Evolutionary conservation across 164 flowering plant genomes (phyloP), one percentile per base, ranked within the genome.

Genomic region (Nymphaea thermarum): DNA sequence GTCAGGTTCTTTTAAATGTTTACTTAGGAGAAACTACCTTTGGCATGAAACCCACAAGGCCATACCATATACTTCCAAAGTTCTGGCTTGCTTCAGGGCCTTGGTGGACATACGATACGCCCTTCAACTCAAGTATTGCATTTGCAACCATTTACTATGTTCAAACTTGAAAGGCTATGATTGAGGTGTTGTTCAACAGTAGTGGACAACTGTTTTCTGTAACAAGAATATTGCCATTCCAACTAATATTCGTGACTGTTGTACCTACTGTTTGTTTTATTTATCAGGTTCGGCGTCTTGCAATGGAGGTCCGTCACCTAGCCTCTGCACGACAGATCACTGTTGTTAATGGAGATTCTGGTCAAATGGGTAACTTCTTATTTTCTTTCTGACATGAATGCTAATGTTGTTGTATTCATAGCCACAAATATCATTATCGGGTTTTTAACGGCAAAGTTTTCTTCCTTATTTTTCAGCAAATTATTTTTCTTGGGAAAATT

Each of bases 271-370:
- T 47, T 47, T 47, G 62, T 43, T 60, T 70, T 45, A 5, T n/a
- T 61, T 8, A 61, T 76, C 25, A 92, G 98, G 87, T 89, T 55
- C 87, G 85, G 16, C 82, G 89, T 42, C 75, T 93, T 67, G 87
- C 92, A 64, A 74, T 73, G 80, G 96, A 93, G 76, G 85, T 91
- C 55, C 79, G 86, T 53, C 89, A 83, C 44, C 70, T 90, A 15
- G 84, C 85, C 70, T 78, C 86, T 11, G 44, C 85, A 63, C 77
- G 85, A 3, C 85, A 81, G 65, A 83, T 94, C 43, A 91, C 93
- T 66, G 85, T 87, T 71, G 70, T 88, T 17, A 89, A 88, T 87
- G 92, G 89, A 59, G 71, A 60, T 75, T 79, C 87, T 71, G 74
- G 85, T 63, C 64, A 61, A 61, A 11, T 61, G 16, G 64, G 64